Evolutionary conservation across 306 rosid genomes (phyloP), one percentile per base, ranked within the genome.

Genomic region (Corylus avellana): DNA sequence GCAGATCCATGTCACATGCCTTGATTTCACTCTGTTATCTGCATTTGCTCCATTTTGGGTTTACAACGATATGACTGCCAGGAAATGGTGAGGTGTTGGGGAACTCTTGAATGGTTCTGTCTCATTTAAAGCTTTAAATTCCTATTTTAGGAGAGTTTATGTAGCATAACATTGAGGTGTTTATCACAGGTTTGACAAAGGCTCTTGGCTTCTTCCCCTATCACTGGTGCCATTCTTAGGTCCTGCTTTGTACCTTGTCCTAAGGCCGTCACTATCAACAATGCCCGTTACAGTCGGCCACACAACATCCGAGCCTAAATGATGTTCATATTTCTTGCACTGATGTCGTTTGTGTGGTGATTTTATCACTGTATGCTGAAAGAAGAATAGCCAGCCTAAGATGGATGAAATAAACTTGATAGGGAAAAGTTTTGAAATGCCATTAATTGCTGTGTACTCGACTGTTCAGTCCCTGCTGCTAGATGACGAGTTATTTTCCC

Each of bases 21-120:
- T 95, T 51, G 98, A 95, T 86, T 92, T 95, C 82, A 81, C 83
- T 79, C 73, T 95, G 35, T 86, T 95, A 35, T 95, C 98, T 57
- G 86, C 98, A 75, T 92, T 95, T 87, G 97, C 98, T 61, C 98
- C 98, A 20, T 95, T 95, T 82, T 95, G 98, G 98, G 96, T 95
- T 57, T 92, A 92, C 90, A 92, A 92, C 56, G 98, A 95, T 72
- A 92, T 92, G 95, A 90, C 98, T 22, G 78, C 94, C 37, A 86
- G 98, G 58, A 95, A 95, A 84, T 86, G 97, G 98, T 94, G 82
- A 0, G 79, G 18, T 53, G 22, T 51, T 78, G 66, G 61, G 2
- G 20, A n/a, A 56, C 59, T 29, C 54, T 14, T 53, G 73, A 58
- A 35, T 68, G 7, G 14, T 32, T 48, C 13, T 56, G 57, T 54